Evolutionary conservation across 495 filamentous ascomycete species (phyloP), one percentile per base, ranked within the genome.

Genomic region (Lineolata rhizophorae): DNA sequence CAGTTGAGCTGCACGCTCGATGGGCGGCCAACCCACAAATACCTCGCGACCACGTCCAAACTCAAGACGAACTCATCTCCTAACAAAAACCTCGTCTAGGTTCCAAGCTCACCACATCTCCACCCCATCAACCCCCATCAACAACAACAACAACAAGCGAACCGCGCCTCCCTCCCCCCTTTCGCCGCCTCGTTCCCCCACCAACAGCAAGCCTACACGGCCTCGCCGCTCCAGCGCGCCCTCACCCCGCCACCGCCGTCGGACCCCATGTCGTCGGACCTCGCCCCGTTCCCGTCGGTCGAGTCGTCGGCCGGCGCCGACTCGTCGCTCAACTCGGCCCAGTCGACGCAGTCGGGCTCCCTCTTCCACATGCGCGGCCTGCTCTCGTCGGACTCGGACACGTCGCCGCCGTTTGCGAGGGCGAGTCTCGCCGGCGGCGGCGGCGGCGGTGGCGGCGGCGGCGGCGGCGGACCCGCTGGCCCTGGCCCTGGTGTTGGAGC

Each of bases 211-310:
- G 22, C 22, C 16, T 91, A 87, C 47, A 68, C 80, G 43, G 79
- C 81, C 20, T 92, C 83, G 13, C 82, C 83, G 18, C 53, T 92
- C 30, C 76, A 84, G 49, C 77, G 77, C 52, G 72, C 81, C 18
- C 63, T 91, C 35, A 91, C 82, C 2, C 83, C 70, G 1, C 69
- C 79, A 33, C 77, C 80, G 3, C 67, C 68, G 12, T 8, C 14
- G 10, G 72, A 79, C 57, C 29, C 65, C 60, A 32, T 70, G 64
- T 40, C 70, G 62, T 29, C 58, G 63, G 30, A 52, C 27, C 37
- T 57, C 12, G 76, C 82, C 18, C 76, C 78, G 19, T 87, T 91
- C 48, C 76, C 80, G 4, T 84, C 78, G 3, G 80, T 90, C 38
- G 82, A 91, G 49, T 66, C 67, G 5, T n/a, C 22, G 6, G 22